These are phyloP conservation scores for Trichoderma sp. DNA, from an alignment of 2,329 filamentous ascomycete species.

Conservation along the genomic window DNA sequence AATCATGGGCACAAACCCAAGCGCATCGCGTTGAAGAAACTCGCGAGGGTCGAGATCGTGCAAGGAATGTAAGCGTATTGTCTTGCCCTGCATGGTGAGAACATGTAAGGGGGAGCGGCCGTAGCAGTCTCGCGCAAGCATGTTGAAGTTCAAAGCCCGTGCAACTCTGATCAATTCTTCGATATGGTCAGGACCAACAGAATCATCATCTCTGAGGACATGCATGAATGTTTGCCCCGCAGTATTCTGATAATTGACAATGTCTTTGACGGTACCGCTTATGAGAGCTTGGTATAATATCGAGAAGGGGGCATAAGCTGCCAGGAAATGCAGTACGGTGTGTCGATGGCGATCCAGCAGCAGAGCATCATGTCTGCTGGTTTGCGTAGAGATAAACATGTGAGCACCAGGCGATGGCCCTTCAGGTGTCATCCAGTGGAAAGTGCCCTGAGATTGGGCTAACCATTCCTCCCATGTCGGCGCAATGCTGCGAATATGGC, in stretches of 20 bases:
- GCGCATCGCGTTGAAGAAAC: conserved; percentile 51
- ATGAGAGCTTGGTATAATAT: conserved; percentile 34
- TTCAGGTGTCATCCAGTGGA: conserved; percentile 30
- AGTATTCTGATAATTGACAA: conserved; percentile 40
- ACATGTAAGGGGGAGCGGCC: conserved; percentile 56
- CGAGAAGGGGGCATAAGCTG: conserved; percentile 35
- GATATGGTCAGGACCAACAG: conserved; percentile 33
- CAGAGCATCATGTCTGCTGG: conserved; percentile 21
- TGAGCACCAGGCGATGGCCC: conserved; percentile 29
- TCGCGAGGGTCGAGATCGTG: conserved; percentile 35
- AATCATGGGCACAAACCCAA: conserved; percentile 38
- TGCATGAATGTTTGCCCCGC: conserved; percentile 53
- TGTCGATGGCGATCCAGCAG: conserved; percentile 48
- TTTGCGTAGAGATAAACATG: conserved; percentile 23
- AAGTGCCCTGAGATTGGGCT: not conserved
- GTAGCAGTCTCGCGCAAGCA: conserved; percentile 48
- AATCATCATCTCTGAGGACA: conserved; percentile 31
- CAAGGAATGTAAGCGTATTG: conserved; percentile 36
- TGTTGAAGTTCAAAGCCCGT: conserved; percentile 29
- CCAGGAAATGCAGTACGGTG: conserved; percentile 49
- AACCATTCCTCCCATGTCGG: not conserved
- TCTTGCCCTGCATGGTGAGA: conserved; percentile 29
- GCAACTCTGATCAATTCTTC: conserved; percentile 20
- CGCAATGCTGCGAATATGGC: not conserved
- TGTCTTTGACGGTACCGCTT: conserved; percentile 21